These are phyloP conservation scores for Scedosporium minutisporum DNA, from an alignment of 2,329 filamentous ascomycete species.

Conservation along the genomic window DNA sequence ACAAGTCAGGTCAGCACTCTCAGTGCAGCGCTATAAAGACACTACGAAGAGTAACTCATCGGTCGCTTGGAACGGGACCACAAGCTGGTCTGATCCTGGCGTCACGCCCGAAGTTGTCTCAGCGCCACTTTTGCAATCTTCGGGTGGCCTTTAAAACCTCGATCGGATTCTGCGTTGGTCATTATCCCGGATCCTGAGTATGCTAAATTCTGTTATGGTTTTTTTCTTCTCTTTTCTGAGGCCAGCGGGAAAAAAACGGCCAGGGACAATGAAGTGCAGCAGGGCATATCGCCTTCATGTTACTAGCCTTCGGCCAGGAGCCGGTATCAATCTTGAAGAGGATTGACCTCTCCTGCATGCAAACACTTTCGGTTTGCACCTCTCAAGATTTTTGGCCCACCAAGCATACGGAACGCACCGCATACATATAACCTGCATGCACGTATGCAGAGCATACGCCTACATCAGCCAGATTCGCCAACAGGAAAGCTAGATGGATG, in stretches of 20 bases:
- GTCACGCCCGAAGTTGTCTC: not conserved
- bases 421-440: not conserved
- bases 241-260: no score
- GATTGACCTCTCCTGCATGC: not conserved
- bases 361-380: not conserved
- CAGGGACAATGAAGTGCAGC: no score
- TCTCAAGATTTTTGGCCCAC: not conserved
- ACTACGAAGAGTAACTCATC: no score
- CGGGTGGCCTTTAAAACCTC: no score
- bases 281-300: no score
- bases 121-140: not conserved
- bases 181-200: no score
- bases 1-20: not conserved
- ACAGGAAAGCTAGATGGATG: not conserved
- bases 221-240: no score
- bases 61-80: not conserved
- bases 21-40: no score
- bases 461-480: not conserved
- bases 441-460: not conserved
- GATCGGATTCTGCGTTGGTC: no score
- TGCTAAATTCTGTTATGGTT: no score
- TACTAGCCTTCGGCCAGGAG: no score
- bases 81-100: not conserved
- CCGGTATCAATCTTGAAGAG: no score
- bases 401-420: not conserved